phyloP scores from a whole-genome alignment of 2,329 filamentous ascomycete species.

The Torrubiella hemipterigena region DNA sequence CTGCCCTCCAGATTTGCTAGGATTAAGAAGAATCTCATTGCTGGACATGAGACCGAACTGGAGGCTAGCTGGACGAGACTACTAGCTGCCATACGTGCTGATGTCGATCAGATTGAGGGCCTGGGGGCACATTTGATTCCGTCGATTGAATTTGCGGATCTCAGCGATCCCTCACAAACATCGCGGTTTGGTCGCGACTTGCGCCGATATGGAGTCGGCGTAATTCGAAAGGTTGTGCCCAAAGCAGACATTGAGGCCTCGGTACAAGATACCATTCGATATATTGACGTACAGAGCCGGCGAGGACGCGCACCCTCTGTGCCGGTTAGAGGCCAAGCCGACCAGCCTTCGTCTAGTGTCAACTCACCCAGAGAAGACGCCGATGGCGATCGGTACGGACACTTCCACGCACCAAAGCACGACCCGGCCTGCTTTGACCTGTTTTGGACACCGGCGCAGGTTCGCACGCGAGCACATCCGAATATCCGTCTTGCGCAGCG shows the following conservation, averaged over 20 bases:
- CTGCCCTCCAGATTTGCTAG: conserved; percentile 45
- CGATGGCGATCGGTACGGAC: conserved; percentile 8
- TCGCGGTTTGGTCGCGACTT: conserved; percentile 44
- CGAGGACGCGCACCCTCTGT: not conserved
- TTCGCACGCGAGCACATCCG: conserved; percentile 54
- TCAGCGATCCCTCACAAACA: conserved; percentile 33
- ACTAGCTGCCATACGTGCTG: conserved; percentile 35
- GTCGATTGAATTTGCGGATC: conserved; percentile 39
- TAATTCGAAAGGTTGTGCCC: conserved; percentile 53
- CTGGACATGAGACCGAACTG: conserved; percentile 41
- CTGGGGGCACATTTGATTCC: conserved; percentile 42
- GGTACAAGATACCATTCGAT: conserved; percentile 47
- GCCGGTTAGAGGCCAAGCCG: too few relatives aligned
- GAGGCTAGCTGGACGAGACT: conserved; percentile 43
- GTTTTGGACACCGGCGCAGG: conserved; percentile 62
- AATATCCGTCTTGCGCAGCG: conserved; percentile 50
- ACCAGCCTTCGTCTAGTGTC: not conserved
- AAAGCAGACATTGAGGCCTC: conserved; percentile 41
- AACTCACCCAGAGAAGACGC: conserved; percentile 11
- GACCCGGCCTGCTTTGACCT: conserved; percentile 61
- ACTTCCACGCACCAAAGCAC: conserved; percentile 16
- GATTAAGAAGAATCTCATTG: conserved; percentile 42
- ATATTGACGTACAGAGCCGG: conserved; percentile 26
- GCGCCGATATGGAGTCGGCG: conserved; percentile 50
- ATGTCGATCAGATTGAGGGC: conserved; percentile 38